Evolutionary conservation across 1,284 basidiomycete genomes (phyloP).

Genomic region (Athelia sp.): DNA sequence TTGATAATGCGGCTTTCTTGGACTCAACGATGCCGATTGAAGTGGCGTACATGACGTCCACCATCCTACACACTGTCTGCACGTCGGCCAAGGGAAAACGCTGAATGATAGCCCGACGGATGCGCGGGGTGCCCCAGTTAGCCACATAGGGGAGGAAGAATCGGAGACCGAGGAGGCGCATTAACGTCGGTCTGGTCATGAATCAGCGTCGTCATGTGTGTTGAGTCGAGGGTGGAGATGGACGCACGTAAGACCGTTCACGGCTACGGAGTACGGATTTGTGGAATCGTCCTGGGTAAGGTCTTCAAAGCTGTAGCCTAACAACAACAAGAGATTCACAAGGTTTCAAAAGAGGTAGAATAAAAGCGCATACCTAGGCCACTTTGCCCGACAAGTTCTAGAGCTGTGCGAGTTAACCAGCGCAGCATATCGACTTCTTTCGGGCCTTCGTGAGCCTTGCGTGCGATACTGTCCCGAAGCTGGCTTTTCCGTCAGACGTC

Average conservation of each 20-base stretch:
- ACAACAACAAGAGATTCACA: background rate
- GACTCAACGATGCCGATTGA: constrained; percentile 8
- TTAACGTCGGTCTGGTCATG: background rate
- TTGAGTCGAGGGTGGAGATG: background rate
- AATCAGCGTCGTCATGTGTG: background rate
- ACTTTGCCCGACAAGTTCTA: constrained; percentile 35
- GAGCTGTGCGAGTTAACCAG: constrained; percentile 28
- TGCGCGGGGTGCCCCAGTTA: constrained; percentile 2
- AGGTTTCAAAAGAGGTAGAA: background rate
- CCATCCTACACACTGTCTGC: constrained; percentile 2
- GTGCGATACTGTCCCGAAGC: background rate
- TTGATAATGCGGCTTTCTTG: constrained; percentile 8
- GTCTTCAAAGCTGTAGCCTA: constrained; percentile 3
- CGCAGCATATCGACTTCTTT: constrained; percentile 28
- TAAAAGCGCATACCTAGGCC: constrained; percentile 23
- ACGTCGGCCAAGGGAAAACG: constrained; percentile 5
- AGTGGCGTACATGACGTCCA: constrained; percentile 10
- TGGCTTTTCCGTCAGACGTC: background rate
- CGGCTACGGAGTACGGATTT: constrained; percentile 3
- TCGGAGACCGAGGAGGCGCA: background rate
- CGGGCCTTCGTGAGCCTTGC: constrained; percentile 1
- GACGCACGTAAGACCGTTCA: constrained; percentile 4
- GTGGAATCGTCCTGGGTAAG: background rate
- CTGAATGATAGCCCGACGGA: constrained; percentile 6
- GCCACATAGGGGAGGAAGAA: background rate